phyloP scores from a whole-genome alignment of 2,329 filamentous ascomycete species.

The Neofusicoccum sp. region DNA sequence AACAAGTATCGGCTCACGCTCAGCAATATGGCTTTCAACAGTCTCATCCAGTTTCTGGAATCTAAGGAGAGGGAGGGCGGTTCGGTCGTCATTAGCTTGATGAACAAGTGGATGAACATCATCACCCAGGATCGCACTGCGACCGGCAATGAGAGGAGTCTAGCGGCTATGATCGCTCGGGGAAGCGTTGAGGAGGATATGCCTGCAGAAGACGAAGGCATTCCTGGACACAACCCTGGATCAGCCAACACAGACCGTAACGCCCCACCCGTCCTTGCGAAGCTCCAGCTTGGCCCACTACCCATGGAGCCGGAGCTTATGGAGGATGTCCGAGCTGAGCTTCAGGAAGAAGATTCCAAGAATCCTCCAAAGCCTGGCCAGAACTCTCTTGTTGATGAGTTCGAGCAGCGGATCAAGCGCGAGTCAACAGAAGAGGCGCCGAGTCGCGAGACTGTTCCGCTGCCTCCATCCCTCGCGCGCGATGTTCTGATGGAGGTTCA shows the following conservation, averaged over 20 bases:
- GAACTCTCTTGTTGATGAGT: conserved; percentile 79
- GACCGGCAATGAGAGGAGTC: conserved; percentile 59
- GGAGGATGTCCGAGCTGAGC: conserved; percentile 82
- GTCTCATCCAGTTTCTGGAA: conserved; percentile 86
- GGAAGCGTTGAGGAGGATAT: conserved; percentile 59
- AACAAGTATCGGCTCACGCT: conserved; percentile 90
- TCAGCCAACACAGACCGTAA: conserved; percentile 63
- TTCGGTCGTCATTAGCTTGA: conserved; percentile 72
- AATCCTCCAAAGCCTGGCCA: conserved; percentile 72
- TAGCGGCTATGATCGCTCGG: conserved; percentile 61
- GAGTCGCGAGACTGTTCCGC: conserved; percentile 75
- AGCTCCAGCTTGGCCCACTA: conserved; percentile 76
- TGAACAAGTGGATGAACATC: conserved; percentile 64
- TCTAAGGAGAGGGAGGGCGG: conserved; percentile 82
- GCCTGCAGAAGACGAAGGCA: conserved; percentile 68
- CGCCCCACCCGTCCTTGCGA: conserved; percentile 60
- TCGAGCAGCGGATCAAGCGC: conserved; percentile 83
- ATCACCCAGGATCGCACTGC: conserved; percentile 60
- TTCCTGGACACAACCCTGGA: conserved; percentile 67
- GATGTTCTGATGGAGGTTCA: conserved; percentile 95
- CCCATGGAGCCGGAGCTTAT: conserved; percentile 82
- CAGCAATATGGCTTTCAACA: conserved; percentile 81
- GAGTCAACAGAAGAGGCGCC: conserved; percentile 88
- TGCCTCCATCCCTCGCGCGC: conserved; percentile 83
- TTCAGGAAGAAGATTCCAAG: conserved; percentile 81